Percentiles rank a stretch among this genome's conserved stretches.
These are phyloP conservation scores for Leptosphaerulina australis DNA, from an alignment of 2,329 filamentous ascomycete species.

Conservation along the genomic window DNA sequence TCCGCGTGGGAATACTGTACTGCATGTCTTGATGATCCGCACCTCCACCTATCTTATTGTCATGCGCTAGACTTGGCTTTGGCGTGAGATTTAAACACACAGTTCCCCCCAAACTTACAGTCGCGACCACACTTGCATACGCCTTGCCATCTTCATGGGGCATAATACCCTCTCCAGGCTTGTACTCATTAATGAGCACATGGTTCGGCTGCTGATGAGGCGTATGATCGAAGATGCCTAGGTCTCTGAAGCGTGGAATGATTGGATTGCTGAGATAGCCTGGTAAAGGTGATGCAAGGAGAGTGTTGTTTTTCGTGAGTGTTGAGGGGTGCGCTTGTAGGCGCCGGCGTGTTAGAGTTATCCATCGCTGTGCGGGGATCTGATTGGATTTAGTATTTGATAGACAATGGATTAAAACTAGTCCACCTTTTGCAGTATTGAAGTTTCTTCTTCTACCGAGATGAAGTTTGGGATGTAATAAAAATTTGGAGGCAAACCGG, in stretches of 20 bases:
- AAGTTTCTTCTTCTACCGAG: constrained; percentile 71
- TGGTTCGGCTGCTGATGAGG: constrained; percentile 84
- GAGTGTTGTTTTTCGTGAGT: constrained; percentile 71
- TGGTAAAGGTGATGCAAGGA: constrained; percentile 77
- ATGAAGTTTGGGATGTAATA: constrained; percentile 92
- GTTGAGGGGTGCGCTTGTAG: constrained; percentile 90
- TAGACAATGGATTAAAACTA: rapidly evolving
- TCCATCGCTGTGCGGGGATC: constrained; percentile 71
- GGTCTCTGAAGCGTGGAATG: constrained; percentile 60
- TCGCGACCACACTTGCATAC: constrained; percentile 88
- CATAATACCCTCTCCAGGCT: constrained; percentile 90
- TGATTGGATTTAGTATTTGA: constrained; percentile 18
- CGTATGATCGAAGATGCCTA: constrained; percentile 64
- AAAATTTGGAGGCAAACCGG: constrained; percentile 65
- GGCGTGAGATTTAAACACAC: constrained; percentile 77
- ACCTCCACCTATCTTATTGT: background rate
- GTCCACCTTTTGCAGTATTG: constrained; percentile 71
- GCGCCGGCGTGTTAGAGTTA: constrained; percentile 82
- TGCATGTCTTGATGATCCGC: background rate
- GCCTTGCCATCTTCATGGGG: constrained; percentile 91
- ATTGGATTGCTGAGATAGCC: constrained; percentile 75
- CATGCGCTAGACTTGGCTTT: constrained; percentile 29
- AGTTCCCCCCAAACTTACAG: constrained; percentile 79
- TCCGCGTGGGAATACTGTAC: constrained; percentile 50
- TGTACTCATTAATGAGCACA: constrained; percentile 92